Evolutionary conservation across 2,329 filamentous ascomycete genomes (phyloP), one percentile per base, ranked within the genome.

Genomic region (Colletotrichum abscissum): DNA sequence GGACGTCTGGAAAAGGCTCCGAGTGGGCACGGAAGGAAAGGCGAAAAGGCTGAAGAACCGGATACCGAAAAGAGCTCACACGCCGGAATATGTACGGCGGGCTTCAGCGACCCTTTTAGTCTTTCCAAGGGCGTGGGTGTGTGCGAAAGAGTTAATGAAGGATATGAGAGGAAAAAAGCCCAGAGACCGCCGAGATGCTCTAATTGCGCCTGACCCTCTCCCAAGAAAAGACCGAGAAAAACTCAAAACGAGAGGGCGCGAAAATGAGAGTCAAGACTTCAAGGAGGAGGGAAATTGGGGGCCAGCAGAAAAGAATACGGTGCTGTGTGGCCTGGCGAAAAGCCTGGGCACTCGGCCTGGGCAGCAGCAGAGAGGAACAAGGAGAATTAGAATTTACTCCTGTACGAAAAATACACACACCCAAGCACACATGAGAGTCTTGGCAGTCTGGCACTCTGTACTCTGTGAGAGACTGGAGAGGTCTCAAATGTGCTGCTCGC

Each of bases 201-300:
- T 49, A 49, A 19, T 49, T 49, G 42, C 42, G 42, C 42, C 42
- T 49, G 42, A 49, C 42, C 19, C 42, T 49, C 42, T 69, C 2
- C 67, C 67, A 69, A 69, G 67, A 69, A 38, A 69, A 28, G 26
- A 69, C 58, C 67, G 63, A 69, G 67, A 56, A 28, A 56, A 56
- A 56, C 42, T 49, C 42, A 49, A 49, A 49, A 49, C 42, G 4
- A 3, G 16, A 49, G 42, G 42, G 42, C 42, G 42, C 19, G 19
- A n/a, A 9, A 49, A 19, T 4, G 1, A 46, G 42, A 42, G 42
- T n/a, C 42, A 49, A 49, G 42, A 49, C 19, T 19, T 49, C 16
- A 19, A n/a, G 16, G 16, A n/a, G 42, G 16, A 42, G 12, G 42
- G 42, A 8, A 42, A 42, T 19, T 42, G 42, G 42, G 42, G 42